Evolutionary conservation across 2,329 filamentous ascomycete genomes (phyloP), one percentile per base, ranked within the genome.

Genomic region (Tolypocladium endophyticum): DNA sequence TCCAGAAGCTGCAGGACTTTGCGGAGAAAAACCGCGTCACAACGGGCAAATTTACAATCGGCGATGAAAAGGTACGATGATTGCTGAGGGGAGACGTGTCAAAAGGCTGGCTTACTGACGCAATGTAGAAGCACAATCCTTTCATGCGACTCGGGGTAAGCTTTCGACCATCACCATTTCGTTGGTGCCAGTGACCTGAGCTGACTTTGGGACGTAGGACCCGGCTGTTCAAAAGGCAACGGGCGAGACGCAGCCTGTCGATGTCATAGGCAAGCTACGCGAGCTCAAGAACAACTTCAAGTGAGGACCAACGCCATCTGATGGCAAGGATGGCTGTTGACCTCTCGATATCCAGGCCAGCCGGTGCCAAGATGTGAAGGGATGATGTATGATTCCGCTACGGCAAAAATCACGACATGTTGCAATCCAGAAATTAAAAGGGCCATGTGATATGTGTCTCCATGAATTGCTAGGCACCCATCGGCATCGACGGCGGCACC

Each of bases 41-140:
- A 1, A 92, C 96, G 73, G 94, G 94, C 55, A 90, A 92, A 70
- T 97, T 96, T 68, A 99, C 93, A 0, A 97, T 99, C 73, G 92
- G 88, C 0, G 92, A 99, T 70, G 94, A 99, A 76, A 97, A 97
- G 87, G 90, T 90, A 74, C 60, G 54, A 18, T 7, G 18, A n/a
- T 8, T 14, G 9, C 20, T 3, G 20, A 16, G 4, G 30, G 23
- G 30, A n/a, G 9, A 20, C 30, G 28, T 33, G 20, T 7, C 4
- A 30, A 20, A 35, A 23, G 18, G 11, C 50, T 35, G 30, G 35
- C 20, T 35, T 16, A 35, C 61, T 61, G 57, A 63, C 58, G 28
- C 45, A 45, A 12, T 36, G 52, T 63, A 93, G 89, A 78, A 89
- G 76, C 92, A 97, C 73, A 99, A 99, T 69, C 90, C 96, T 1